Conservation (phyloP, 2,329 filamentous ascomycete genomes). For the Cercospora canescens region DNA sequence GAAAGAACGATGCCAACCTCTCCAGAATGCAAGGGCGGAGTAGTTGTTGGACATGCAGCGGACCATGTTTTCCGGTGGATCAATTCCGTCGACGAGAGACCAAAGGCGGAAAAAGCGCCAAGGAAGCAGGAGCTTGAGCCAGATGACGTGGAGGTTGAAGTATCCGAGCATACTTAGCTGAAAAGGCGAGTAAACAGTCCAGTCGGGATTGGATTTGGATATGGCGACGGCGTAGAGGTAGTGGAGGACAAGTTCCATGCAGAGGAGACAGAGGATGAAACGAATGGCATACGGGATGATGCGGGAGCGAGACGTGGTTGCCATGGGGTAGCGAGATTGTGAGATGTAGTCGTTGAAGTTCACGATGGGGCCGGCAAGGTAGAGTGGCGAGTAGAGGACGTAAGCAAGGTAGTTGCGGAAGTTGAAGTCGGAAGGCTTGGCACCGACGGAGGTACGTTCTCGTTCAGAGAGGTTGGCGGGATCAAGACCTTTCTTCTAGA, state of each 20-base stretch:
- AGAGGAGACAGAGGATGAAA: constrained; percentile 75
- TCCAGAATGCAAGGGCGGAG: constrained; percentile 88
- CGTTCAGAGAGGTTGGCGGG: constrained; percentile 81
- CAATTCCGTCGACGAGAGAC: constrained; percentile 84
- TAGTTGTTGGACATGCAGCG: constrained; percentile 96
- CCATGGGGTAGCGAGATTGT: constrained; percentile 72
- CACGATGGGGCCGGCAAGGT: constrained; percentile 87
- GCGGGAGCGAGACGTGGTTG: constrained; percentile 66
- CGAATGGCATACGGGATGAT: constrained; percentile 81
- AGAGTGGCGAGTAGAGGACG: constrained; percentile 86
- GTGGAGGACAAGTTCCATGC: constrained; percentile 90
- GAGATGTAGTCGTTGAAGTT: constrained; percentile 98
- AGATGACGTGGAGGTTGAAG: constrained; percentile 96
- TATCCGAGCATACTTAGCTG: constrained; percentile 89
- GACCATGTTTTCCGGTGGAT: constrained; percentile 97
- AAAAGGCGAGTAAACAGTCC: constrained; percentile 79
- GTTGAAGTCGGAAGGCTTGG: constrained; percentile 67
- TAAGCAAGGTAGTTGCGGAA: constrained; percentile 91
- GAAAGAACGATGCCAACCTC: constrained; percentile 91
- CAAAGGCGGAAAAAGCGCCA: constrained; percentile 99
- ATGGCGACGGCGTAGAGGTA: constrained; percentile 94
- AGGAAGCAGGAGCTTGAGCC: constrained; percentile 93
- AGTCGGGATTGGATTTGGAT: constrained; percentile 74
- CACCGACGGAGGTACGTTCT: constrained; percentile 78
- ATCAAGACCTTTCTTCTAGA: constrained; percentile 97